Evolutionary conservation across 177 flowering plant genomes (phyloP), one percentile per base, ranked within the genome.

Genomic region (Vitis hybrid): DNA sequence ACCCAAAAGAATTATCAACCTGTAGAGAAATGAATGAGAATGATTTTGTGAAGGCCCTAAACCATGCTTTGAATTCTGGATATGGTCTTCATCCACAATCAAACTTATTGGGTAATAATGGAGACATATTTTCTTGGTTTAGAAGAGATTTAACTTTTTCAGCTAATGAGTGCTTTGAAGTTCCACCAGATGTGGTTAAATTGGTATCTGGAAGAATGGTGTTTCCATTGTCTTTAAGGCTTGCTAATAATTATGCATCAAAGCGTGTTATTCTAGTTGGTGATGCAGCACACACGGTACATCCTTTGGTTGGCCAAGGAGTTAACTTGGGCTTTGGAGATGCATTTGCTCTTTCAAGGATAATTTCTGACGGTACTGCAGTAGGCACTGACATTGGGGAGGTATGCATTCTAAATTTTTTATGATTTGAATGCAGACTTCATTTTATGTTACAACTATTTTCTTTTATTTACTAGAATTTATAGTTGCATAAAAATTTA

Each of bases 271-370:
- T 79, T 72, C 85, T 96, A 64, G 75, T 94, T 79, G 98, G 99
- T 65, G 99, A 96, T 81, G 97, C 98, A 63, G 98, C 98, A 16
- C 99, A 96, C 67, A 91, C 94, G 19, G 91, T 96, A 69, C 99
- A 96, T 81, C 98, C 99, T 68, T 85, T 94, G 78, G 99, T 97
- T 71, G 99, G 99, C 40, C 98, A 96, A 82, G 99, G 98, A 56
- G 99, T 96, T 55, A 96, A 96, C 77, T 77, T 94, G 74, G 99
- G 99, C 14, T 93, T 89, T 82, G 96, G 85, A 59, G 99, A 96
- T 86, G 94, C 97, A 57, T 77, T 58, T 63, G 72, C 90, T 74
- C 93, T 96, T 64, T 77, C 97, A 58, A 87, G 80, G 80, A 80
- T 86, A 19, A 85, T 96, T 72, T 80, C 94, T 65, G 93, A 92